Evolutionary conservation across 2,329 filamentous ascomycete genomes (phyloP).

Genomic region (Alternaria sp.): DNA sequence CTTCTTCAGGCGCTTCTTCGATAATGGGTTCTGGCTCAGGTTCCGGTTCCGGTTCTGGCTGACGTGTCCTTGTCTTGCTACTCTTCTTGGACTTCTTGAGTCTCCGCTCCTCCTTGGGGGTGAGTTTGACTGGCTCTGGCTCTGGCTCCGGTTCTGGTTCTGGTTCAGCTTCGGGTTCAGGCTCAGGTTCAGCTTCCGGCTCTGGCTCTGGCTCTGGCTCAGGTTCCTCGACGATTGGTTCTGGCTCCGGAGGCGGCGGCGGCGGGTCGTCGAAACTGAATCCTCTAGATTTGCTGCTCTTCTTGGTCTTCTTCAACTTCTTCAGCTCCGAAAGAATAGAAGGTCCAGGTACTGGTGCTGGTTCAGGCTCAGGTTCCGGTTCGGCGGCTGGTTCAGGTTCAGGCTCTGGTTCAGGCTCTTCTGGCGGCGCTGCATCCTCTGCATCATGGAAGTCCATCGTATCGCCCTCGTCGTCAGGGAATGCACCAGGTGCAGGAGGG

Average conservation of each 20-base stretch:
- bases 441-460: slow-evolving; percentile 36
- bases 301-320: slow-evolving; percentile 34
- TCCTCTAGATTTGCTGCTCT: slow-evolving; percentile 62
- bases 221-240: slow-evolving; percentile 13
- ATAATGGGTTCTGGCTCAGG: slow-evolving; percentile 26
- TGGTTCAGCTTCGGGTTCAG: slow-evolving; percentile 38
- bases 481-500: slow-evolving; percentile 55
- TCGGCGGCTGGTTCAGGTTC: slow-evolving; percentile 7
- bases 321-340: slow-evolving; percentile 25
- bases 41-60: slow-evolving; percentile 14
- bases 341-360: slow-evolving; percentile 28
- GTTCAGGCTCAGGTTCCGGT: slow-evolving; percentile 29
- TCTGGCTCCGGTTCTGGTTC: slow-evolving; percentile 34
- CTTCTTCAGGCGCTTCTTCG: slow-evolving; percentile 27
- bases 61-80: slow-evolving; percentile 33
- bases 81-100: slow-evolving; percentile 38
- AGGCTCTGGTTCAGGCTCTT: slow-evolving; percentile 39
- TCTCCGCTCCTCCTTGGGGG: slow-evolving; percentile 7
- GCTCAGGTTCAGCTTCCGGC: slow-evolving; percentile 12
- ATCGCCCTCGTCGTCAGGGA: slow-evolving; percentile 53
- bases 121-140: slow-evolving; percentile 17
- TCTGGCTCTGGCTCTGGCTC: slow-evolving; percentile 31
- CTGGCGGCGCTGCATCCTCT: slow-evolving; percentile 2
- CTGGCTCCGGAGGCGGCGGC: slow-evolving; percentile 30
- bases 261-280: slow-evolving; percentile 51